Evolutionary conservation across 768 basidiomycete genomes (phyloP), one percentile per base, ranked within the genome.

Genomic region (Podaxis mareebaensis): DNA sequence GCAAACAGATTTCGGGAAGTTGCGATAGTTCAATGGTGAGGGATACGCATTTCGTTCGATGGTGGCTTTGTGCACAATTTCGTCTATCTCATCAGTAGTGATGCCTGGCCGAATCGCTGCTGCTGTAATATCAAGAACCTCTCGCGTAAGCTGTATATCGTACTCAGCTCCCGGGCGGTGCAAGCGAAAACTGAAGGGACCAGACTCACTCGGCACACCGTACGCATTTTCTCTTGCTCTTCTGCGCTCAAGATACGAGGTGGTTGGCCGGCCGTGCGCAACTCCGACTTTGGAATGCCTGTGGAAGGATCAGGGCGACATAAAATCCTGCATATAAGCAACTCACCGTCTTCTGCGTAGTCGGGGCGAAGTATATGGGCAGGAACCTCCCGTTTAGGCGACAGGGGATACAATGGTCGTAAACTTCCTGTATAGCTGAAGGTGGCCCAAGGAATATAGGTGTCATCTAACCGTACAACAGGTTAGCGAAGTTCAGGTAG

Each of bases 1-100:
- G 91, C 97, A 99, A 40, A 96, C 86, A 33, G 95, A 98, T 81
- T 98, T 98, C 12, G 97, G 96, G 72, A 89, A 99, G 39, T 84
- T 81, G 58, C 89, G 85, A 76, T 99, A 99, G 71, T 93, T 93
- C 64, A 99, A 79, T 49, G 97, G 93, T 28, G 93, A 95, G 1
- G 97, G 97, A 76, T 99, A 99, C 24, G 93, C 86, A 67, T 93
- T 88, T 57, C 96, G 83, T 77, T 96, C 90, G 66, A 99, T 89
- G 67, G 83, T 91, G 17, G 92, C 97, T 67, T 93, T 85, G 77
- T 99, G 97, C 13, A 96, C 95, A 66, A 98, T 88, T 62, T 86
- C 87, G 76, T 99, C 97, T 28, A 99, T 83, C 72, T 95, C 93
- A 71, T 99, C 95, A 1, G 97, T 98, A 11, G 96, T 97, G 42